Conservation (phyloP, 176 grass and related monocot genomes). For the Cymbopogon citratus region DNA sequence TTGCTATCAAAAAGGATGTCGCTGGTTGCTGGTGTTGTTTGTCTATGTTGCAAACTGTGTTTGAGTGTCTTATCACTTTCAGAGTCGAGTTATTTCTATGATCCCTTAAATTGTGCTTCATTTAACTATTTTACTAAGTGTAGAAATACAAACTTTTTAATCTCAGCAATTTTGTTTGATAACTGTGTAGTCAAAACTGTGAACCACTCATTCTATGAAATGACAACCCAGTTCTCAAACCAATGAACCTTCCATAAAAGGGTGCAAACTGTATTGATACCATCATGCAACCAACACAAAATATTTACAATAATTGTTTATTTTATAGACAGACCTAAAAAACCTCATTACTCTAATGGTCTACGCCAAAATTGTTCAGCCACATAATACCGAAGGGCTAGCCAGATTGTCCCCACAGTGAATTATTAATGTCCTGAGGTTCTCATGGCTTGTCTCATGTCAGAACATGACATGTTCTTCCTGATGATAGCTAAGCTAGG, state of each 20-base stretch:
- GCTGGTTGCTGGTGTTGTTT: too few species aligned
- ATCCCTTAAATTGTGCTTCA: not conserved
- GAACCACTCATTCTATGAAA: not conserved
- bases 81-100: not conserved
- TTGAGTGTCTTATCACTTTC: not conserved
- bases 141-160: too few species aligned
- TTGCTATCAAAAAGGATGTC: too few species aligned
- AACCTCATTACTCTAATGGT: not conserved
- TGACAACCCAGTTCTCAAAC: not conserved
- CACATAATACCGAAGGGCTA: constrained; percentile 42
- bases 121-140: too few species aligned
- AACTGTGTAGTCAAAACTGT: not conserved
- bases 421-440: constrained; percentile 38
- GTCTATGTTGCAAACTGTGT: not conserved
- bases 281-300: not conserved
- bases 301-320: not conserved
- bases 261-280: not conserved
- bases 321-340: not conserved
- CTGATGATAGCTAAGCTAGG: constrained; percentile 29
- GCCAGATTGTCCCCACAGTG: constrained; percentile 26
- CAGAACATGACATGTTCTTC: constrained; percentile 41
- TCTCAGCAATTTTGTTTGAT: too few species aligned
- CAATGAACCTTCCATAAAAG: not conserved
- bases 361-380: constrained; percentile 19
- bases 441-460: constrained; percentile 36